These are phyloP conservation scores for Williopsis jadinii DNA, from an alignment of 1,139 yeast genomes.

Conservation along the genomic window DNA sequence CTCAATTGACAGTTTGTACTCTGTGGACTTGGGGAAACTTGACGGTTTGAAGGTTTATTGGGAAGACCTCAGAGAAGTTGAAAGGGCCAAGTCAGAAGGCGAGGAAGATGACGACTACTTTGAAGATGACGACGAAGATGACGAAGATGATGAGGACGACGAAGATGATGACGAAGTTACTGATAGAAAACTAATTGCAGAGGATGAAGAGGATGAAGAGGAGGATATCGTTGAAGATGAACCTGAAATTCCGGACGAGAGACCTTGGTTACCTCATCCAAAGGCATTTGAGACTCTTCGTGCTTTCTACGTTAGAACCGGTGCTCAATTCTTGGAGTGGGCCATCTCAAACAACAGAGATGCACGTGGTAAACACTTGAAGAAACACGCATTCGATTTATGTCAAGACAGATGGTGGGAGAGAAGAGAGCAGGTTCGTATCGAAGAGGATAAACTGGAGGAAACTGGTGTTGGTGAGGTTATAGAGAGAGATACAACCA, in stretches of 20 bases:
- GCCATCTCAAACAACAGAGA: constrained; percentile 79
- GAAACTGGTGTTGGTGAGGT: constrained; percentile 93
- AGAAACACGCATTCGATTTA: constrained; percentile 82
- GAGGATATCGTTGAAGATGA: constrained; percentile 54
- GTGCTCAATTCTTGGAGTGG: constrained; percentile 87
- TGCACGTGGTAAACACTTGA: constrained; percentile 86
- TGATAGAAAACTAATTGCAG: constrained; percentile 41
- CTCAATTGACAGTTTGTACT: constrained; percentile 76
- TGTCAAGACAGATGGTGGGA: constrained; percentile 99
- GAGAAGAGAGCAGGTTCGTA: constrained; percentile 86
- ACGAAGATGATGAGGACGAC: constrained; percentile 54
- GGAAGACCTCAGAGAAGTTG: constrained; percentile 73
- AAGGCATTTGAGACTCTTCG: constrained; percentile 87
- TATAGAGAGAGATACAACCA: constrained; percentile 66
- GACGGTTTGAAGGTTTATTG: constrained; percentile 87
- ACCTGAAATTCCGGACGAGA: constrained; percentile 76
- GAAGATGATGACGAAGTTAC: constrained; percentile 46
- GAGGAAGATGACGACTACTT: constrained; percentile 53
- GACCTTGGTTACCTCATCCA: constrained; percentile 98
- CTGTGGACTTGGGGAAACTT: constrained; percentile 76
- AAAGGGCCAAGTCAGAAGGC: constrained; percentile 43
- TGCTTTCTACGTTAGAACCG: constrained; percentile 79
- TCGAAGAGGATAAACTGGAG: constrained; percentile 83
- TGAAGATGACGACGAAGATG: constrained; percentile 63
- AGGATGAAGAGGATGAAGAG: constrained; percentile 51